Evolutionary conservation across 1,284 basidiomycete species (phyloP).

Genomic region (Xerocomus cyaneibrunnescens): DNA sequence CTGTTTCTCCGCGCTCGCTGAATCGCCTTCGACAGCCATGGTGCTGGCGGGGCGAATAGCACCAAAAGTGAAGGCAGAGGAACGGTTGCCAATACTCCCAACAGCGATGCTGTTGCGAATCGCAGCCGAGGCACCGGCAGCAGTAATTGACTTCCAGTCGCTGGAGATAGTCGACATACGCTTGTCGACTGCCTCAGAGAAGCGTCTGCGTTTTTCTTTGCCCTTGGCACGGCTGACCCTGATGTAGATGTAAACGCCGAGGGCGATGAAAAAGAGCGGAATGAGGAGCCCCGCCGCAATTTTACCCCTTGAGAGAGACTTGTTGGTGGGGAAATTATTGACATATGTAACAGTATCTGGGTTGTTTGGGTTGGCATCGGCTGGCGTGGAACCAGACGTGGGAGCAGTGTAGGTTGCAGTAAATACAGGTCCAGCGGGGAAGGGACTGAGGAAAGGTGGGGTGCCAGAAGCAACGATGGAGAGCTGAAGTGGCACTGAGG

Average conservation of each 20-base stretch:
- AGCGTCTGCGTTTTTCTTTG: constrained; percentile 62
- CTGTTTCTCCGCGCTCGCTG: constrained; percentile 29
- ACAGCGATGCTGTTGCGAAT: constrained; percentile 70
- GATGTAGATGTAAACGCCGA: constrained; percentile 54
- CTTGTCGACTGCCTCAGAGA: constrained; percentile 71
- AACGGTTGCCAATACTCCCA: constrained; percentile 40
- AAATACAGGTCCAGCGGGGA: constrained; percentile 74
- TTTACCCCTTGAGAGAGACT: constrained; percentile 54
- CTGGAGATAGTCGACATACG: constrained; percentile 79
- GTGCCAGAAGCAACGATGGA: constrained; percentile 59
- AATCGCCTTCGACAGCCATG: constrained; percentile 45
- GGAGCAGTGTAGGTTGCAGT: constrained; percentile 59
- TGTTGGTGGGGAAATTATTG: constrained; percentile 38
- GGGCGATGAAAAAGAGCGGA: constrained; percentile 58
- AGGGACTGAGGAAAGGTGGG: constrained; percentile 53
- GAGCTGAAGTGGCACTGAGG: constrained; percentile 59
- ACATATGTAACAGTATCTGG: constrained; percentile 41
- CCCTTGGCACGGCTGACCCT: constrained; percentile 57
- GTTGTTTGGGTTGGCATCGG: constrained; percentile 40
- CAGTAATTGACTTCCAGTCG: constrained; percentile 76
- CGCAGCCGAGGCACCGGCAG: constrained; percentile 68
- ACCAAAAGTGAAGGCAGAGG: constrained; percentile 56
- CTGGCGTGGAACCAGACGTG: constrained; percentile 43
- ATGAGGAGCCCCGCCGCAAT: constrained; percentile 78
- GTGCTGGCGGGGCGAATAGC: constrained; percentile 52